These are phyloP conservation scores for Cicer pinnatifidum DNA, from an alignment of 306 rosid species.

Conservation along the genomic window DNA sequence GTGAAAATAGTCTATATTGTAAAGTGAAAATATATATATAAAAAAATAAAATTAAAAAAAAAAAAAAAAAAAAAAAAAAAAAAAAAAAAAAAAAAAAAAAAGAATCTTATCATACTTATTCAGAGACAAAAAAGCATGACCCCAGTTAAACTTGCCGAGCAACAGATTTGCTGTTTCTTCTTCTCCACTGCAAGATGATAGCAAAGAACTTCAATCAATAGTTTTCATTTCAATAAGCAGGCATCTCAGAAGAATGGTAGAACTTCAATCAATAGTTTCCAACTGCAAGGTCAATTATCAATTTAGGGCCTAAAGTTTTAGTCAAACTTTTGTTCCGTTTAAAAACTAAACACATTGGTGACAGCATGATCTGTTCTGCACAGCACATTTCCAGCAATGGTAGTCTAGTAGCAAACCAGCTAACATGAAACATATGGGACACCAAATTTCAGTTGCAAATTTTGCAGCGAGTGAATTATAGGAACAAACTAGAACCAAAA, in stretches of 20 bases:
- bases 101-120: slow-evolving; percentile 61
- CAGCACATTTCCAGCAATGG: slow-evolving; percentile 21
- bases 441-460: slow-evolving; percentile 18
- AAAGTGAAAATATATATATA: slow-evolving; percentile 14
- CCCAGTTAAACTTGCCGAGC: slow-evolving; percentile 98
- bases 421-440: slow-evolving; percentile 26
- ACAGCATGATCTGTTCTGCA: slow-evolving; percentile 19
- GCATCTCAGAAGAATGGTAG: slow-evolving; percentile 12
- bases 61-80: slow-evolving; percentile 2
- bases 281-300: slow-evolving; percentile 35
- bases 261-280: neutral
- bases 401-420: slow-evolving; percentile 17
- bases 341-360: slow-evolving; percentile 35
- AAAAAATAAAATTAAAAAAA: no score
- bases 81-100: neutral
- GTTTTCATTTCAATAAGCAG: slow-evolving; percentile 36
- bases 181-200: slow-evolving; percentile 74
- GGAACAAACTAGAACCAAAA: slow-evolving; percentile 13
- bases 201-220: slow-evolving; percentile 29
- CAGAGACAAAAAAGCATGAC: slow-evolving; percentile 85
- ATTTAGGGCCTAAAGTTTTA: slow-evolving; percentile 19
- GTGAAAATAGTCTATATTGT: slow-evolving; percentile 9
- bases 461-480: neutral
- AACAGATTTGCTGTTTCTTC: slow-evolving; percentile 83
- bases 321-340: slow-evolving; percentile 14